Percentiles rank a stretch among this genome's conserved stretches.
phyloP scores from a whole-genome alignment of 352 stramenopile species.

The Globisporangium alternatum region DNA sequence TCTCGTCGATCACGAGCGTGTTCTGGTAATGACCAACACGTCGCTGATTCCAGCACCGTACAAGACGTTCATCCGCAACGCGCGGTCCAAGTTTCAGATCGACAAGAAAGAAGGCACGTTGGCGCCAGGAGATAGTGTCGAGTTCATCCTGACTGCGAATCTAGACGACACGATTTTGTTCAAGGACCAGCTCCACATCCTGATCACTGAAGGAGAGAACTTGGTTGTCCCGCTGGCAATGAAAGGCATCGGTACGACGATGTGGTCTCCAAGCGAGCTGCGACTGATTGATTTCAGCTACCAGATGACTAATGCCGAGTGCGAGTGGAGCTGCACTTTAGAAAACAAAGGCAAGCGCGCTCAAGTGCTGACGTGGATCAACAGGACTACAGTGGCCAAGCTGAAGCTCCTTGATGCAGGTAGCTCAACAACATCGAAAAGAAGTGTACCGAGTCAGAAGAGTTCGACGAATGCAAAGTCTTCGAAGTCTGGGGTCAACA shows the following conservation, averaged over 20 bases:
- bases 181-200: constrained; percentile 93
- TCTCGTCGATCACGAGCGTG: constrained; percentile 73
- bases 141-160: constrained; percentile 84
- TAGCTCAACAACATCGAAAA: constrained; percentile 2
- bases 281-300: constrained; percentile 89
- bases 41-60: constrained; percentile 89
- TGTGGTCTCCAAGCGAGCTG: constrained; percentile 90
- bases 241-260: constrained; percentile 92
- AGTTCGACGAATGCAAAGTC: constrained; percentile 23
- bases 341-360: constrained; percentile 94
- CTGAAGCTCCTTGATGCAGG: constrained; percentile 28
- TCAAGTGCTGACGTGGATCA: constrained; percentile 92
- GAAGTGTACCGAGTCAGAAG: constrained; percentile 22
- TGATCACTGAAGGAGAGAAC: constrained; percentile 90
- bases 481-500: background rate
- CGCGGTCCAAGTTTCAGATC: constrained; percentile 90
- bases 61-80: constrained; percentile 93
- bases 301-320: constrained; percentile 89
- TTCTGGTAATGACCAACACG: constrained; percentile 84
- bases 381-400: constrained; percentile 54
- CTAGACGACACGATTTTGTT: constrained; percentile 92
- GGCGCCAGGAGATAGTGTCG: constrained; percentile 65
- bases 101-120: constrained; percentile 88
- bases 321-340: constrained; percentile 91
- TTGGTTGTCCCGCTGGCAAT: constrained; percentile 87